Base-by-base conservation (phyloP, 176 grass and related monocot species). In the Carex myosuroides region DNA sequence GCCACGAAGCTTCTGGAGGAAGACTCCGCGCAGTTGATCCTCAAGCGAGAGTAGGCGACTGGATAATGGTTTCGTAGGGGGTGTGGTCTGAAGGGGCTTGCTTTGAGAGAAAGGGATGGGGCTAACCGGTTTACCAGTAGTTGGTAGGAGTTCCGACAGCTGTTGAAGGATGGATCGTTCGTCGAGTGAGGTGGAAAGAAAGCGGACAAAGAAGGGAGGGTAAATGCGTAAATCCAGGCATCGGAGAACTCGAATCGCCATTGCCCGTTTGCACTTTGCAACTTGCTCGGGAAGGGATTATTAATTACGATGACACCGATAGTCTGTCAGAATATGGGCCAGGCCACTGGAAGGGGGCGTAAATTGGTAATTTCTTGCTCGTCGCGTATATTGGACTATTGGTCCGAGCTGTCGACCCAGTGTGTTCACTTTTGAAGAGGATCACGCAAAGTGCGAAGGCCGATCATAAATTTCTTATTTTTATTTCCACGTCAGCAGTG, bases 1-100 rank as follows among this genome's bases (percentile, higher is more conserved):
- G 2, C 95, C 90, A 7, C 18, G 32, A 30, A 90, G 29, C 78
- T 88, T 97, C 73, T 88, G 90, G 17, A 97, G 95, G 84, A 97
- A 97, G 8, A 97, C 86, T 42, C 95, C 94, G 1, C 92, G 84
- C 78, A 97, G 89, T 84, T 87, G 85, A 53, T 94, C 89, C 18
- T 84, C 90, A 10, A 79, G 81, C 17, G 92, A 85, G 18, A 97
- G 87, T 12, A 94, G 79, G 14, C 89, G 62, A 13, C 39, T 32
- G 64, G 71, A 22, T 55, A 32, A 66, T n/a, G 8, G 53, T 2
- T 20, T 68, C 29, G 17, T 60, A 12, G 30, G 65, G 48, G 76
- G 35, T 64, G 87, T 53, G 46, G 26, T 13, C 21, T 58, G 66
- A n/a, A 79, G 74, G 1, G 56, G 83, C 24, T 83, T 10, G 81